phyloP scores from a whole-genome alignment of 2,329 filamentous ascomycete species.

The Phialophora tarda region DNA sequence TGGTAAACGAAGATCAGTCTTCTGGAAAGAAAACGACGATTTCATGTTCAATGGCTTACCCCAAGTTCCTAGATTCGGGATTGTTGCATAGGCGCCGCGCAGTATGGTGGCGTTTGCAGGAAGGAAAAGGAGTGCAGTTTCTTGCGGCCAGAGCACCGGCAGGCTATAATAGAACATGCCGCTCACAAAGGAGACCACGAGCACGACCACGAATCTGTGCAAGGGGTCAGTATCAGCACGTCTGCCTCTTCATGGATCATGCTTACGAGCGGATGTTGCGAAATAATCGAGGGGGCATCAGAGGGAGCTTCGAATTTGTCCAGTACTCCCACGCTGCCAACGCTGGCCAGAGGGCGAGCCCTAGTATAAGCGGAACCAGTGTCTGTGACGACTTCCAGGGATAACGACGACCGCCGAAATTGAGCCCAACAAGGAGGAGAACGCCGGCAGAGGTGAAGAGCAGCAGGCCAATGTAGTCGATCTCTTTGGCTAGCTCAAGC shows the following conservation, averaged over 20 bases:
- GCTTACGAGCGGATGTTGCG: conserved; percentile 42
- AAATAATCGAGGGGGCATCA: conserved; percentile 54
- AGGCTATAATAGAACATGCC: conserved; percentile 56
- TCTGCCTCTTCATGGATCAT: too few species aligned
- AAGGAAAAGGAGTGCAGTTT: conserved; percentile 23
- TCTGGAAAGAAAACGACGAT: too few species aligned
- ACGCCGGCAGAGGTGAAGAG: conserved; percentile 51
- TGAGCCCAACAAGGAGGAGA: conserved; percentile 53
- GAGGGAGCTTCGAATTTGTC: conserved; percentile 46
- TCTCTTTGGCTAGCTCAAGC: conserved; percentile 48
- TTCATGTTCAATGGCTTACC: conserved; percentile 19
- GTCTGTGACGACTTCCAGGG: conserved; percentile 51
- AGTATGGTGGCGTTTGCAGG: conserved; percentile 25
- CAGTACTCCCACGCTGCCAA: conserved; percentile 50
- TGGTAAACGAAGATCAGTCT: too few species aligned
- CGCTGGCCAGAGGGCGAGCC: conserved; percentile 43
- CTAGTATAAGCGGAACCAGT: conserved; percentile 47
- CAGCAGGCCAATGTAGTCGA: conserved; percentile 56
- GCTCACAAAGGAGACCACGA: conserved; percentile 49
- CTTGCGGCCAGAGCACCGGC: conserved; percentile 53
- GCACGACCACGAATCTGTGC: conserved; percentile 49
- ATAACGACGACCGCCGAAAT: conserved; percentile 50
- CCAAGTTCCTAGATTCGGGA: conserved; percentile 22
- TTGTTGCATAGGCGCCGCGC: conserved; percentile 25
- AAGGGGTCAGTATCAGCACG: not conserved